A percentile compares a stretch with the other conserved stretches of the same genome.
Evolutionary conservation across 495 filamentous ascomycete species (phyloP).

Genomic region (Ramalina peruviana): DNA sequence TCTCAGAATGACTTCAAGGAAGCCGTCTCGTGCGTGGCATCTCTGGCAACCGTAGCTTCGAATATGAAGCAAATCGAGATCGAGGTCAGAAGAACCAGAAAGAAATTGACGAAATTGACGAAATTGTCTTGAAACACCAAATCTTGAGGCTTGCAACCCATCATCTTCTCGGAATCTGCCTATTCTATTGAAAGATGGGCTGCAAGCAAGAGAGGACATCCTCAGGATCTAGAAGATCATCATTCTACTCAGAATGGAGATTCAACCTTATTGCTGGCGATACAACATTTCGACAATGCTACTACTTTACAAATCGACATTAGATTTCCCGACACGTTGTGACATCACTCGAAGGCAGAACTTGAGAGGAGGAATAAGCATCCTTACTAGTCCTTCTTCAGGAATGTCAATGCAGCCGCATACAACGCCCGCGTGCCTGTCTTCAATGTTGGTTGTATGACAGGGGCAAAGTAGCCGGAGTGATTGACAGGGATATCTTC

Average conservation of each 20-base stretch:
- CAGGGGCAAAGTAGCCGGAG: conserved; percentile 45
- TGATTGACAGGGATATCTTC: conserved; percentile 37
- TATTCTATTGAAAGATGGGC: too few species aligned
- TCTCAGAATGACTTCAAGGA: conserved; percentile 40
- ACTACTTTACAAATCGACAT: too few species aligned
- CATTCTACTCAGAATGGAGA: too few species aligned
- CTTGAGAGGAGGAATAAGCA: too few species aligned
- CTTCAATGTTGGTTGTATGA: conserved; percentile 43
- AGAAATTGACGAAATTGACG: conserved; percentile 9
- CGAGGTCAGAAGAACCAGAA: conserved; percentile 34
- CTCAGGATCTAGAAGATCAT: too few species aligned
- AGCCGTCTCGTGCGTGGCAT: conserved; percentile 24
- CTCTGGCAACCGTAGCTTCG: conserved; percentile 38
- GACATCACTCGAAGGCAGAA: too few species aligned
- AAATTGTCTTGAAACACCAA: conserved; percentile 2
- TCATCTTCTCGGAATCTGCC: too few species aligned
- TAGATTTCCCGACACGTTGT: too few species aligned
- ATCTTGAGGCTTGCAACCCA: too few species aligned
- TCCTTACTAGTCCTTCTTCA: not conserved
- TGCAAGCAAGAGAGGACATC: too few species aligned
- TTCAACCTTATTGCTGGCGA: too few species aligned
- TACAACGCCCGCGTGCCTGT: conserved; percentile 42
- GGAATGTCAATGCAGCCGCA: conserved; percentile 34
- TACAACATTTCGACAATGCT: too few species aligned
- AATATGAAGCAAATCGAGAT: conserved; percentile 56